phyloP scores from a whole-genome alignment of 495 filamentous ascomycete genomes.

The Pyrenula aspistea region DNA sequence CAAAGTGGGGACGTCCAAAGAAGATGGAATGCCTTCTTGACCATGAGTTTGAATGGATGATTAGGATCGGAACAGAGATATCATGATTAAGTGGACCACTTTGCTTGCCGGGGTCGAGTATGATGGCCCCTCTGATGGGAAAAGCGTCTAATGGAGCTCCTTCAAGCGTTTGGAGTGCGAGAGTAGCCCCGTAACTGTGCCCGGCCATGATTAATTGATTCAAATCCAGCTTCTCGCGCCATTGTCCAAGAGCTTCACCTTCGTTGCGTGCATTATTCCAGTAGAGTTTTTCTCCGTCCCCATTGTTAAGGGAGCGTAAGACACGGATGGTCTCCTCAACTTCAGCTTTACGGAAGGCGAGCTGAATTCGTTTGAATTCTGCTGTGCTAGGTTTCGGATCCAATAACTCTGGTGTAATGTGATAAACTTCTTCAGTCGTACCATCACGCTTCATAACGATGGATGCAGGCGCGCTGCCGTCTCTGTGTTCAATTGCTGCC shows the following conservation, averaged over 20 bases:
- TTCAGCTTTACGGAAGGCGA: slow-evolving; percentile 39
- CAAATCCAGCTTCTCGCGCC: slow-evolving; percentile 16
- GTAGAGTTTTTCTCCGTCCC: slow-evolving; percentile 21
- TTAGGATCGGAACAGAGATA: slow-evolving; percentile 32
- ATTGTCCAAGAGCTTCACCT: slow-evolving; percentile 9
- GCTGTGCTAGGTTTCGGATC: slow-evolving; percentile 12
- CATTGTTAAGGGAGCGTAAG: slow-evolving; percentile 27
- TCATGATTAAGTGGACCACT: slow-evolving; percentile 38
- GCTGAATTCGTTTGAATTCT: slow-evolving; percentile 31
- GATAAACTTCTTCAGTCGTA: slow-evolving; percentile 5
- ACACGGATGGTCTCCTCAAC: slow-evolving; percentile 35
- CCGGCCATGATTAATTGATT: slow-evolving; percentile 32
- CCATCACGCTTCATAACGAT: slow-evolving; percentile 20
- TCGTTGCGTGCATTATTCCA: not conserved
- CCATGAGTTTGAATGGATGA: slow-evolving; percentile 41
- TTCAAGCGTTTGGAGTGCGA: slow-evolving; percentile 34
- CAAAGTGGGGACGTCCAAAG: slow-evolving; percentile 38
- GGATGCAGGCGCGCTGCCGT: slow-evolving; percentile 38
- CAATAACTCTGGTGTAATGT: not conserved
- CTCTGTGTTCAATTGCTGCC: slow-evolving; percentile 39
- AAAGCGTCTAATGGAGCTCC: slow-evolving; percentile 18
- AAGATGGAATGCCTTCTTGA: slow-evolving; percentile 29
- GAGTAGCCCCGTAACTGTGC: slow-evolving; percentile 42
- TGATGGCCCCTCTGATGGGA: slow-evolving; percentile 29
- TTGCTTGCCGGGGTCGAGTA: slow-evolving; percentile 39